Conservation (phyloP, 495 filamentous ascomycete species). For the Immersiella caudata region DNA sequence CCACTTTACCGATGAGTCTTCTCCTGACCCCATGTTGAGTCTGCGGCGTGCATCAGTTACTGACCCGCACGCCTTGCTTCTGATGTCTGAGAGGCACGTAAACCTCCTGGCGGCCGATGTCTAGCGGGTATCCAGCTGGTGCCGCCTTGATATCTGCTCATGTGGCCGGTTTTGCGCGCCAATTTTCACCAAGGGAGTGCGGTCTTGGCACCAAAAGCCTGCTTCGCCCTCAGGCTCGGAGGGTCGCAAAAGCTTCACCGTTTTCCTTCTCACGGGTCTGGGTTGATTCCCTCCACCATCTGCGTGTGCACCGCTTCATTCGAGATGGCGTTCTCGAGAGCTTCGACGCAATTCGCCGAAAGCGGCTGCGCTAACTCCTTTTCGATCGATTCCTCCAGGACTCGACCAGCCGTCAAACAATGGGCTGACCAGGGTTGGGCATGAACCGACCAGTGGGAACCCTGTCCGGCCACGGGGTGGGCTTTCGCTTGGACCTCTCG, state of each 20-base stretch:
- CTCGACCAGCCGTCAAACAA: constrained; percentile 23
- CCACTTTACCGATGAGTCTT: too few relatives aligned
- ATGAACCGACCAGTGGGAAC: constrained; percentile 36
- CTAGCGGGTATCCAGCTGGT: constrained; percentile 9
- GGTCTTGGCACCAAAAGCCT: background rate
- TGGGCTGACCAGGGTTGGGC: constrained; percentile 22
- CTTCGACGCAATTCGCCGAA: constrained; percentile 24
- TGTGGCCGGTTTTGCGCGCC: constrained; percentile 20
- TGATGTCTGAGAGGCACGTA: background rate
- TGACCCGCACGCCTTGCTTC: background rate
- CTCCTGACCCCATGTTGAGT: background rate
- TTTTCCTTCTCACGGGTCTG: background rate
- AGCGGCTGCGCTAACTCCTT: constrained; percentile 27
- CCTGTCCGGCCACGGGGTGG: constrained; percentile 24
- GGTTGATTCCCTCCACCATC: background rate
- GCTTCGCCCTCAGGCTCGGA: background rate
- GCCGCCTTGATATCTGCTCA: constrained; percentile 26
- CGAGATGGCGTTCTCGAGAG: constrained; percentile 16
- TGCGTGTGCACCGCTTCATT: constrained; percentile 14
- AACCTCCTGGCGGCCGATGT: background rate
- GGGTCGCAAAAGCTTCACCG: background rate
- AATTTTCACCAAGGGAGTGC: constrained; percentile 3
- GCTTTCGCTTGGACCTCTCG: constrained; percentile 34
- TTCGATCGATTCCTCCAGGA: constrained; percentile 27
- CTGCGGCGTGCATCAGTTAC: background rate